phyloP scores from a whole-genome alignment of 2,329 filamentous ascomycete species.

The Hypoxylon sp. region DNA sequence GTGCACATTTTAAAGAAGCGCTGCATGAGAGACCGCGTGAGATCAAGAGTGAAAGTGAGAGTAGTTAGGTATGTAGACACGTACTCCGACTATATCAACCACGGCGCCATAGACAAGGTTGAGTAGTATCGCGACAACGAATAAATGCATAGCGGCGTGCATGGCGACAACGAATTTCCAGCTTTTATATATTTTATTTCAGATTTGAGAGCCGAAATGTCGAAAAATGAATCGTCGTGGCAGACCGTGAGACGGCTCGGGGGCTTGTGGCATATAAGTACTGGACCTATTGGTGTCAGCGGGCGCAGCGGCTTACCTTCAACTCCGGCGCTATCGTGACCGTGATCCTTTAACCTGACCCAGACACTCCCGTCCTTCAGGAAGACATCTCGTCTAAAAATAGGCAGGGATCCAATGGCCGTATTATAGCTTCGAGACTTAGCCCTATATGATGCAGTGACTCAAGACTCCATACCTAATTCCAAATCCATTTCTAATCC shows the following conservation, averaged over 20 bases:
- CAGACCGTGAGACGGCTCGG: slow-evolving; percentile 7
- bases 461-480: not conserved
- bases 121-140: slow-evolving; percentile 18
- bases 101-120: slow-evolving; percentile 20
- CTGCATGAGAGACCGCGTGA: not conserved
- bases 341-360: slow-evolving; percentile 3
- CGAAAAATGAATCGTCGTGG: slow-evolving; percentile 2
- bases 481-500: not conserved
- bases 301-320: slow-evolving; percentile 16
- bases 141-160: slow-evolving; percentile 17
- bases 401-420: not conserved
- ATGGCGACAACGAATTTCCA: not conserved
- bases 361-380: not conserved
- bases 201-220: not conserved
- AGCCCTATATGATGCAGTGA: not conserved
- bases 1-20: not conserved
- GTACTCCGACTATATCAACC: slow-evolving; percentile 19
- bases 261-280: slow-evolving; percentile 7
- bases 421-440: not conserved
- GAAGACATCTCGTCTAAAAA: slow-evolving; percentile 5
- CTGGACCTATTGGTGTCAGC: slow-evolving; percentile 1
- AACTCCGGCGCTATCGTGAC: slow-evolving; percentile 16
- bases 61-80: not conserved
- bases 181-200: not conserved
- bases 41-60: not conserved